Evolutionary conservation across 257 asterid genomes (phyloP), one percentile per base, ranked within the genome.

Genomic region (Nicotiana tabacum): DNA sequence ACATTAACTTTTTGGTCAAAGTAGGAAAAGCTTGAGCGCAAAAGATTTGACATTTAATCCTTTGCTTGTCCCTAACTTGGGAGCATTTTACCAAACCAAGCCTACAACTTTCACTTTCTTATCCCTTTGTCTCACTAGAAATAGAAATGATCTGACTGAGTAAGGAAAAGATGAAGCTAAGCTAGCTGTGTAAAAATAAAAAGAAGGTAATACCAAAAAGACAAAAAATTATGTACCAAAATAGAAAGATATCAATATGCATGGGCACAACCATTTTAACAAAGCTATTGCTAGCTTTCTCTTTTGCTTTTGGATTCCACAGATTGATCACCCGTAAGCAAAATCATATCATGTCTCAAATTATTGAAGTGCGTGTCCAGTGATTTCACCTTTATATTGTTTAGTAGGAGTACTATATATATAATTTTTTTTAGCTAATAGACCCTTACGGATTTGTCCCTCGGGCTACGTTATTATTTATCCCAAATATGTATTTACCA

Each of bases 191-290:
- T 53, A 12, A 53, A 53, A 53, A 53, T 3, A 53, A 51, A 51
- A 51, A 9, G 64, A 16, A 58, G 65, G 65, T 12, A 18, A 58
- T 18, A 18, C 11, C 11, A 58, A 58, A 58, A 58, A 7, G 27
- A 6, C 3, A 18, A 46, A 46, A 46, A 24, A 72, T 72, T n/a
- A 72, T 24, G 79, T 48, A 13, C 79, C 24, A 74, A 74, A 74
- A 48, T 48, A 48, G 79, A 48, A 72, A 43, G 78, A 70, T 70
- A 70, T 39, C 53, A 70, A 43, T 70, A 74, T 33, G 35, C 35
- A 33, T 74, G 79, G 79, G 62, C 79, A 74, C 37, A 46, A 46
- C 79, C 62, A 74, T 48, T 74, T 46, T 21, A 43, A 74, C 79
- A 48, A 48, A 74, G 43, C 30, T 72, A 35, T 2, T 72, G 57